Conservation (phyloP, 179 eudicot genomes). For the Camellia oleifera region DNA sequence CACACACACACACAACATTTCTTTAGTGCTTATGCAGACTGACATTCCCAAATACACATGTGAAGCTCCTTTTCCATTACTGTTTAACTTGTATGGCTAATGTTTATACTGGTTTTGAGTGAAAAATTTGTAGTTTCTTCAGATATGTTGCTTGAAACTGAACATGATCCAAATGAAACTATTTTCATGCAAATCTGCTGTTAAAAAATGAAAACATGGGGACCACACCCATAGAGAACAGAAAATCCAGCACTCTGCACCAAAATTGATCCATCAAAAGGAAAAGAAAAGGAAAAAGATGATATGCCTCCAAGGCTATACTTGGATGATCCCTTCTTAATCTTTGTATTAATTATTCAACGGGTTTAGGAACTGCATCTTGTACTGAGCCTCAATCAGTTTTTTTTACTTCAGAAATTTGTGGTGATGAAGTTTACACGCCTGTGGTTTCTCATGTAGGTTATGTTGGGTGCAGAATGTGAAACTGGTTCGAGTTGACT, state of each 20-base stretch:
- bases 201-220: not conserved
- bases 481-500: constrained; percentile 76
- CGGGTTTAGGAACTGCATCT: constrained; percentile 1
- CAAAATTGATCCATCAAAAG: not conserved
- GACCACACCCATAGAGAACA: not conserved
- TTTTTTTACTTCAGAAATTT: constrained; percentile 10
- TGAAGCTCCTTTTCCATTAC: not conserved
- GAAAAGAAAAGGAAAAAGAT: not conserved
- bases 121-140: not conserved
- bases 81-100: not conserved
- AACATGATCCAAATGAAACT: not conserved
- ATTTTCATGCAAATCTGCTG: not conserved
- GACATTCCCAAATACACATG: not conserved
- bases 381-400: not conserved
- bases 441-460: constrained; percentile 76
- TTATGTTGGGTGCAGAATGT: constrained; percentile 92
- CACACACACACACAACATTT: not conserved
- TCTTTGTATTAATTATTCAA: not conserved
- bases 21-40: not conserved
- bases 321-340: not conserved
- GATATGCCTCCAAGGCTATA: not conserved
- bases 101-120: not conserved
- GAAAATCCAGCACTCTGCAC: not conserved
- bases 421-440: constrained; percentile 38
- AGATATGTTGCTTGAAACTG: not conserved